Evolutionary conservation across 202 grass and related monocot genomes (phyloP), one percentile per base, ranked within the genome.

Genomic region (Hordeum pubiflorum): DNA sequence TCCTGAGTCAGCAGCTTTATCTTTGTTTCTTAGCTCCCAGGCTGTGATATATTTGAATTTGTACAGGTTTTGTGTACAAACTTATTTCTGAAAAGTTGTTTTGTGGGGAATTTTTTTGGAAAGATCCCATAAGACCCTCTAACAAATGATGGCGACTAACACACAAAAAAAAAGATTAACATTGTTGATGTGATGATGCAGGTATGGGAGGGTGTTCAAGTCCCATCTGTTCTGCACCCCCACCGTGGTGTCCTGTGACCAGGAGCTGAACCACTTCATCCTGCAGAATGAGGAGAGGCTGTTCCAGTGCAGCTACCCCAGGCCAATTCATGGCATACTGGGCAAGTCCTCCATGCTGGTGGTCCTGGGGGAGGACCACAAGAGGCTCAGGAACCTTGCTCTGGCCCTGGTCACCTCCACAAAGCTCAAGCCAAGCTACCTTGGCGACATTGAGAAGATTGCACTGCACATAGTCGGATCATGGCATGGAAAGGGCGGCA

Each of bases 301-400:
- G 63, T 92, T 92, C 80, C 93, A 95, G 80, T 92, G 93, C 83
- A 95, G 93, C 87, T 95, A 95, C 79, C 93, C 93, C 15, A 84
- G 62, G 63, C 85, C 93, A 33, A 95, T 95, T 81, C 93, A 95
- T 82, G 93, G 87, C 55, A 95, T 95, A 75, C 87, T 95, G 50
- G 93, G 93, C 68, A 95, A 95, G 81, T 90, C 93, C 72, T 95
- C 89, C 80, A 95, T 95, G 93, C 76, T 95, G 21, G 93, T 95
- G 44, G 93, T 95, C 82, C 85, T 95, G 2, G 89, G 93, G 13
- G 93, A 95, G 70, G 83, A 91, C 67, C 93, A 95, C 87, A 95
- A 89, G 85, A 76, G 87, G 39, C 89, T 95, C 33, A 86, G 93
- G 57, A 95, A 86, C 82, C 71, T 95, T 43, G 80, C 93, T 54